Evolutionary conservation across 768 basidiomycete genomes (phyloP), one percentile per base, ranked within the genome.

Genomic region (Cystobasidium onofrii): DNA sequence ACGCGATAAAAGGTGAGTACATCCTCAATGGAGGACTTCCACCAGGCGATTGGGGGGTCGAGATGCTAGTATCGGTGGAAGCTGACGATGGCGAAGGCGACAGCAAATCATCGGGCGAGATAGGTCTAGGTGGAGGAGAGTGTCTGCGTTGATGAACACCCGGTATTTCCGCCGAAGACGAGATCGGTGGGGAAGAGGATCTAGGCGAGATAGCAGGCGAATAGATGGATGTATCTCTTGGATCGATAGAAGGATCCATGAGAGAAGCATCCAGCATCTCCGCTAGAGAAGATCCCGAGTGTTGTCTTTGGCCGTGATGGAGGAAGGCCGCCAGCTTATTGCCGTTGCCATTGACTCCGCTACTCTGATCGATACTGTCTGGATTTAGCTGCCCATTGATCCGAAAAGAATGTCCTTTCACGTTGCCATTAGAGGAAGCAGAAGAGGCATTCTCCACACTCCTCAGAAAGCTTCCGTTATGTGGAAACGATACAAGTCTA

Each of bases 61-160:
- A 71, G 54, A 71, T 71, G 41, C 69, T 71, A 10, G 69, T 71
- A 44, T 71, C 69, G 18, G 69, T 71, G 3, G 54, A 57, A 31
- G 69, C 69, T n/a, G 54, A 71, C 29, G 69, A 71, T 1, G 69
- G 69, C 6, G 69, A 71, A 12, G 69, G 69, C 54, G 69, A 71
- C 10, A 71, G 69, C 20, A 71, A 36, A 41, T 71, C 69, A 27
- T 71, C 69, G 12, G 69, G 69, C 2, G 52, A 57, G 52, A 60
- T 2, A 7, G 65, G 65, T 36, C 65, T 44, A 50, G 44, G 41
- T 12, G 18, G 43, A 23, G 65, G 44, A 43, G 39, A 52, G n/a
- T 67, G 65, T 17, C 65, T 33, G 3, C 44, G 65, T 39, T 44
- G 34, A 15, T 64, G 44, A 29, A 46, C 44, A 31, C 41, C 29